Evolutionary conservation across 805 yeast genomes (phyloP), one percentile per base, ranked within the genome.

Genomic region (Candida sanyiensis): DNA sequence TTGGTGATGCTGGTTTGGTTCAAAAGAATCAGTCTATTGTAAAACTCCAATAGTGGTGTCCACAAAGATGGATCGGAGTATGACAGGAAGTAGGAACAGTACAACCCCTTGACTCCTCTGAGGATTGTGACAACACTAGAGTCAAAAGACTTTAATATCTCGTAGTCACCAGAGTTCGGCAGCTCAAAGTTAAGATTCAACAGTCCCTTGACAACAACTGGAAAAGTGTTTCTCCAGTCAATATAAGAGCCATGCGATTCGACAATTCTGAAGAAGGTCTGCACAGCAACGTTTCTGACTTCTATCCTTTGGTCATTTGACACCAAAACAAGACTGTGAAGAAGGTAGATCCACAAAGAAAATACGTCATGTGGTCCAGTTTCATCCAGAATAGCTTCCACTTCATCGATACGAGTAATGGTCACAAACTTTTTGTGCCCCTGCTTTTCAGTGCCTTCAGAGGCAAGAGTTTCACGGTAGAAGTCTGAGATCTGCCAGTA

Each of bases 401-500:
- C n/a, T n/a, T n/a, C n/a, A n/a, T n/a, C n/a, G n/a, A n/a, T n/a
- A n/a, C n/a, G n/a, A n/a, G n/a, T n/a, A n/a, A n/a, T n/a, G n/a
- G n/a, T n/a, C n/a, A n/a, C n/a, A n/a, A n/a, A n/a, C n/a, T n/a
- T n/a, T n/a, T n/a, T n/a, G n/a, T n/a, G n/a, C n/a, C n/a, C n/a
- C n/a, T n/a, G n/a, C n/a, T n/a, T n/a, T n/a, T n/a, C n/a, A n/a
- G n/a, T n/a, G n/a, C n/a, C n/a, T n/a, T n/a, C n/a, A n/a, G n/a
- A n/a, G n/a, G n/a, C n/a, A n/a, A n/a, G n/a, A n/a, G n/a, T n/a
- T n/a, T n/a, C n/a, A n/a, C 77, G 69, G 29, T 80, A 60, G 42
- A 79, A 77, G 51, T 93, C 97, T 49, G 96, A 84, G 4, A 93
- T 76, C 12, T 83, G 59, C 97, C 97, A 90, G 53, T 88, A 89